Conservation (phyloP, 2,329 filamentous ascomycete genomes). For the Chalaropsis ovoidea region DNA sequence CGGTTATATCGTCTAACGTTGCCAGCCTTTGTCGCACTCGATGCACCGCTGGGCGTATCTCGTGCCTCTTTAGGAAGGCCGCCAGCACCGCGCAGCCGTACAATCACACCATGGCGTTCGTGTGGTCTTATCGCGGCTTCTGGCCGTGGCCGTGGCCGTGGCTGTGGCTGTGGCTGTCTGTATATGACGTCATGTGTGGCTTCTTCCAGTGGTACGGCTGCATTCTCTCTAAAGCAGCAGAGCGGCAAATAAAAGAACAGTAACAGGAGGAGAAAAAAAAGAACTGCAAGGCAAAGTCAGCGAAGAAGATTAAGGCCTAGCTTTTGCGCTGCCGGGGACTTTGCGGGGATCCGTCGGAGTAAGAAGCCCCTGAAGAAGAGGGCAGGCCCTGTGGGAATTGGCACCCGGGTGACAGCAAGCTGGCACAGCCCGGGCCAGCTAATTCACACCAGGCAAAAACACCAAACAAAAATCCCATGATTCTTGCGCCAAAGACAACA, state of each 20-base stretch:
- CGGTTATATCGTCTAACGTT: background rate
- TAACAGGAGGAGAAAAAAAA: background rate
- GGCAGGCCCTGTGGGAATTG: background rate
- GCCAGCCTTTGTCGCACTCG: background rate
- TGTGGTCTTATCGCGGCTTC: background rate
- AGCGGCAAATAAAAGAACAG: background rate
- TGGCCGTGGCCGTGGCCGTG: background rate
- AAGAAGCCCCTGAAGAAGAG: background rate
- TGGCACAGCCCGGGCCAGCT: background rate
- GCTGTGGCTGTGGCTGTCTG: background rate
- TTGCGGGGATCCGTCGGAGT: background rate
- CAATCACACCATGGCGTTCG: background rate
- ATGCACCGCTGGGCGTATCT: constrained; percentile 7
- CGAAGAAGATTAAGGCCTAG: background rate
- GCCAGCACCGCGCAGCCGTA: background rate
- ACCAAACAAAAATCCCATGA: background rate
- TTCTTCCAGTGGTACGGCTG: no score
- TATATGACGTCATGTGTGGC: no score
- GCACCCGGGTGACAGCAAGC: background rate
- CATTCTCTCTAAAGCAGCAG: no score
- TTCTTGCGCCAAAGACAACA: background rate
- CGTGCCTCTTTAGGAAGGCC: constrained; percentile 2
- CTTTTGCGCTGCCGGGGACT: background rate
- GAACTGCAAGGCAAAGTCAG: background rate
- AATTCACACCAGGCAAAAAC: background rate